Conservation (phyloP, 2,329 filamentous ascomycete genomes). For the Apiospora kogelbergensis region DNA sequence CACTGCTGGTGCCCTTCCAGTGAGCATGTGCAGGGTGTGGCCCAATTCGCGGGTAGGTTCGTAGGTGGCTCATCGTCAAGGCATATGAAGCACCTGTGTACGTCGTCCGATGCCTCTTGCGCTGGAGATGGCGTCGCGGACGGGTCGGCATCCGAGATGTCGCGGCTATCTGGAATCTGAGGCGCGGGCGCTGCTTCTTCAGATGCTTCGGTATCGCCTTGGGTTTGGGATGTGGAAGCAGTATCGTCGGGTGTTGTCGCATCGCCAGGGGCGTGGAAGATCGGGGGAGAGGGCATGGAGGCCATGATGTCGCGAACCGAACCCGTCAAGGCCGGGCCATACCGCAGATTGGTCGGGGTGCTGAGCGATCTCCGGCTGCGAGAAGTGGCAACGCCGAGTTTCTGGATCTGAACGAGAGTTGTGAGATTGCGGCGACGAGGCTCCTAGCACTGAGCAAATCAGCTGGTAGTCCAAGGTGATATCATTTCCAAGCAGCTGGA, state of each 20-base stretch:
- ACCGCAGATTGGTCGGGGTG: not conserved
- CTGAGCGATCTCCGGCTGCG: not conserved
- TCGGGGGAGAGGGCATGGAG: not conserved
- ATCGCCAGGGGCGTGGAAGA: not conserved
- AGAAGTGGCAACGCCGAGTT: too few species aligned
- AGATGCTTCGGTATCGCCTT: not conserved
- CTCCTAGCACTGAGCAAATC: not conserved
- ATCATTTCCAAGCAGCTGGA: constrained; percentile 1
- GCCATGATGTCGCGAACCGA: constrained; percentile 8
- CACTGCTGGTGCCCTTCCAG: constrained; percentile 86
- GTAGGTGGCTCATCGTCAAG: constrained; percentile 55
- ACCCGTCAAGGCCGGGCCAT: not conserved
- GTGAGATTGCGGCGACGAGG: not conserved
- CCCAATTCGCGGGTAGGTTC: constrained; percentile 61
- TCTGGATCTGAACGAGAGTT: not conserved
- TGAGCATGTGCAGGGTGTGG: constrained; percentile 86
- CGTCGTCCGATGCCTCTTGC: constrained; percentile 14
- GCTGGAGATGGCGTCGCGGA: constrained; percentile 4
- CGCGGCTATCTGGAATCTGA: constrained; percentile 18
- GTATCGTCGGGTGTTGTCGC: not conserved
- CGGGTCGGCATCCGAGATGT: not conserved
- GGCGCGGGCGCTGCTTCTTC: constrained; percentile 17
- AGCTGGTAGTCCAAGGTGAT: not conserved
- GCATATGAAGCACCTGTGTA: constrained; percentile 62
- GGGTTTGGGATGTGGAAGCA: not conserved